phyloP scores from a whole-genome alignment of 768 basidiomycete genomes.

The Mycena venus region DNA sequence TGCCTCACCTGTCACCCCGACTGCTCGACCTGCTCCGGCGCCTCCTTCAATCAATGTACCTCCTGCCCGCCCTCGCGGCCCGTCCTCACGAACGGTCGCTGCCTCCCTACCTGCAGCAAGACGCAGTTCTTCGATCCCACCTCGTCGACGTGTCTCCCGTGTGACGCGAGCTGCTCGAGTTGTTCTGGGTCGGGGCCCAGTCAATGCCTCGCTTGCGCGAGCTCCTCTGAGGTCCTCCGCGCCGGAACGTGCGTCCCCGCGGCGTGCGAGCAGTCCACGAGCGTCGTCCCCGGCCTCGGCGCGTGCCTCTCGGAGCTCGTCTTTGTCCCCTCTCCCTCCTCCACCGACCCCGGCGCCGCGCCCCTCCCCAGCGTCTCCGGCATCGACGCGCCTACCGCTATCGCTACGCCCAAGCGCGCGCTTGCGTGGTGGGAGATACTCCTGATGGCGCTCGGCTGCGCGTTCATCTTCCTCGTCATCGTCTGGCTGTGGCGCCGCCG shows the following conservation, averaged over 20 bases:
- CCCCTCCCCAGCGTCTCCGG: conserved; percentile 71
- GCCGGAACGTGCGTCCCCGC: conserved; percentile 73
- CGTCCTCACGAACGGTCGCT: conserved; percentile 81
- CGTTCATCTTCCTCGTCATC: conserved; percentile 79
- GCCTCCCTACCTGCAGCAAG: conserved; percentile 80
- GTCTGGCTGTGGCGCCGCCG: conserved; percentile 81
- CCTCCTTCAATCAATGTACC: conserved; percentile 81
- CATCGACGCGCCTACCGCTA: conserved; percentile 44
- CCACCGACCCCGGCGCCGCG: conserved; percentile 60
- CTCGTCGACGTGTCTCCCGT: conserved; percentile 71
- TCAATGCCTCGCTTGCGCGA: conserved; percentile 69
- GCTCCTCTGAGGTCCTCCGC: conserved; percentile 61
- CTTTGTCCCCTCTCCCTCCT: conserved; percentile 51
- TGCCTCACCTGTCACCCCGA: conserved; percentile 87
- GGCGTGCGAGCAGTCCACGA: conserved; percentile 67
- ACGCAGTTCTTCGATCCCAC: conserved; percentile 78
- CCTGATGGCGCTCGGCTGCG: conserved; percentile 85
- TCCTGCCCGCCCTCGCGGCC: conserved; percentile 77
- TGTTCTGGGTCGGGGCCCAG: conserved; percentile 70
- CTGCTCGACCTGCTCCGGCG: conserved; percentile 82
- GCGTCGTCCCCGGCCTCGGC: conserved; percentile 78
- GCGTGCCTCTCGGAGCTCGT: conserved; percentile 84
- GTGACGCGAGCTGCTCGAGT: conserved; percentile 76
- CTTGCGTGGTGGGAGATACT: conserved; percentile 89
- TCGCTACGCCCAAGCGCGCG: conserved; percentile 44